phyloP scores from a whole-genome alignment of 2,329 filamentous ascomycete genomes.

The Annulohypoxylon truncatum region DNA sequence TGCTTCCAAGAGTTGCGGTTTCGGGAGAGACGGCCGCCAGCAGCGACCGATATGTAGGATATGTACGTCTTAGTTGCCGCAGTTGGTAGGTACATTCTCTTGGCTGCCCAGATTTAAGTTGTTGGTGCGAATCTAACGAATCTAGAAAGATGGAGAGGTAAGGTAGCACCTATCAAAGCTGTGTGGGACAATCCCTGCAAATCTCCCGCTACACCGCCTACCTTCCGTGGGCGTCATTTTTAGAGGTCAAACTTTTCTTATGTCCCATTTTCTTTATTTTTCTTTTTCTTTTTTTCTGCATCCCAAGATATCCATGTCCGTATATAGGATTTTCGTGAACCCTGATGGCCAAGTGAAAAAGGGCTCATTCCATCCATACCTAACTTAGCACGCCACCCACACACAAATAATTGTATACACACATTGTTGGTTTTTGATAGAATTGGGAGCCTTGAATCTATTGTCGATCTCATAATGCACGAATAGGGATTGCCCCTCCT shows the following conservation, averaged over 20 bases:
- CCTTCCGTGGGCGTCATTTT: conserved; percentile 33
- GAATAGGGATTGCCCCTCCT: conserved; percentile 21
- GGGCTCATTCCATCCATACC: conserved; percentile 14
- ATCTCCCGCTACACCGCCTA: conserved; percentile 34
- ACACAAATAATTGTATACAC: neutral
- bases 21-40: conserved; percentile 27
- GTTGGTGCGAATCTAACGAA: neutral
- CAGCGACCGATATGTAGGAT: conserved; percentile 4
- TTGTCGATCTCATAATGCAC: conserved; percentile 21
- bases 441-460: conserved; percentile 1
- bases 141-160: neutral
- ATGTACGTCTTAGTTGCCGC: conserved; percentile 11
- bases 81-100: conserved; percentile 26
- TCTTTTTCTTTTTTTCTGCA: conserved; percentile 6
- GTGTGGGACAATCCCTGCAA: conserved; percentile 17
- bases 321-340: conserved; percentile 11
- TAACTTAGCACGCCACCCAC: conserved; percentile 5
- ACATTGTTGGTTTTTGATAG: conserved; percentile 15
- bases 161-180: neutral
- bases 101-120: neutral
- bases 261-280: conserved; percentile 16
- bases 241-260: conserved; percentile 13
- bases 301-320: conserved; percentile 24
- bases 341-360: conserved; percentile 26
- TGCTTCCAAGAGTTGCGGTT: conserved; percentile 23